These are phyloP conservation scores for Prunus kanzakura DNA, from an alignment of 306 rosid genomes.

Conservation along the genomic window DNA sequence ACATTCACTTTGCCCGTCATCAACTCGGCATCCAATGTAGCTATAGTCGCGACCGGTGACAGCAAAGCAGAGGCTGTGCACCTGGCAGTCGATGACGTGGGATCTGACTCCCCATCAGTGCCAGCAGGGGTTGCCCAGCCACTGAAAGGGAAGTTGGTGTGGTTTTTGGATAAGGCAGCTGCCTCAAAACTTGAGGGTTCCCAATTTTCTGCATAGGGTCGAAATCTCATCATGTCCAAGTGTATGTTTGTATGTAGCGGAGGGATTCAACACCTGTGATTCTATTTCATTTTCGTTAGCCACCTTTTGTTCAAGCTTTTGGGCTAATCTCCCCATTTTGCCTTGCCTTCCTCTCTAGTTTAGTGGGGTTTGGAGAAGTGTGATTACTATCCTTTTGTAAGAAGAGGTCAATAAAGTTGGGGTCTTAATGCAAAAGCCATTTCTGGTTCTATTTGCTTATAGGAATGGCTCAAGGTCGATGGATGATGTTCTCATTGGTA, in stretches of 20 bases:
- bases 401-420: constrained; percentile 51
- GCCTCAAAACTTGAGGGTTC: constrained; percentile 72
- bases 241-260: constrained; percentile 65
- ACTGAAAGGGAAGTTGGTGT: constrained; percentile 65
- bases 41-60: constrained; percentile 62
- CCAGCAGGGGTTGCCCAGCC: constrained; percentile 87
- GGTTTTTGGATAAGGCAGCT: constrained; percentile 91
- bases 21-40: constrained; percentile 92
- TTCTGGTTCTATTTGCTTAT: constrained; percentile 14
- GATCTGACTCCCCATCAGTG: constrained; percentile 43
- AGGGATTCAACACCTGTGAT: constrained; percentile 41
- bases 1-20: constrained; percentile 94
- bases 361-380: constrained; percentile 44
- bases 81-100: constrained; percentile 54
- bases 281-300: constrained; percentile 21
- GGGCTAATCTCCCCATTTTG: constrained; percentile 42
- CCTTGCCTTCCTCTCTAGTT: constrained; percentile 37
- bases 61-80: constrained; percentile 76
- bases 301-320: constrained; percentile 13
- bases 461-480: background rate
- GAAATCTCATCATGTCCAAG: constrained; percentile 18
- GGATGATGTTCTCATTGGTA: background rate
- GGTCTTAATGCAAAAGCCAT: constrained; percentile 33
- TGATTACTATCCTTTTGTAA: constrained; percentile 43
- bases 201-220: constrained; percentile 51